Evolutionary conservation across 352 stramenopile genomes (phyloP), one percentile per base, ranked within the genome.

Genomic region (Globisporangium viniferum): DNA sequence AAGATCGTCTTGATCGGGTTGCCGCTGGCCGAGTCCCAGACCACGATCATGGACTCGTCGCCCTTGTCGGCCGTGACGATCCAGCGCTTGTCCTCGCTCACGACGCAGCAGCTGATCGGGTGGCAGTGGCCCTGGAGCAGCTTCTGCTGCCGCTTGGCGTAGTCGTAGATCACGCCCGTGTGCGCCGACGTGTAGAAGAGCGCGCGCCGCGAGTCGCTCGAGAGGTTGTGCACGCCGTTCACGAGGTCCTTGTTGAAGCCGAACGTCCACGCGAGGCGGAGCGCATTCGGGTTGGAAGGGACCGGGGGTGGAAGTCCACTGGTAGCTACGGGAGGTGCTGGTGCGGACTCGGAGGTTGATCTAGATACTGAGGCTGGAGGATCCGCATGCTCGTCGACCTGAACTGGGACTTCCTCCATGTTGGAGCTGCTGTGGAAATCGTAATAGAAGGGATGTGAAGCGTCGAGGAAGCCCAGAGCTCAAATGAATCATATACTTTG

Each of bases 131-230:
- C 90, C 73, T 98, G 94, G 7, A 98, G 75, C 27, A 98, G 77
- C 58, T 72, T 79, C 70, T 98, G 93, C 59, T 84, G 91, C 5
- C 92, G 82, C 41, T 82, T 76, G 9, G 84, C 82, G 49, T 95
- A 97, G 81, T 98, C 91, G 71, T 97, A 98, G 67, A 98, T 94
- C 53, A 98, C 81, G 44, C 93, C 93, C 1, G 90, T 96, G 75
- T 98, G 92, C 2, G 93, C 89, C 10, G 92, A 82, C n/a, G 88
- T 79, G 71, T 97, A 98, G 62, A 98, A 97, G 12, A 98, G 69
- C 31, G 86, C 90, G 54, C 86, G 86, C 4, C 84, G 80, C 6
- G 57, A 56, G 39, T 81, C 75, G 5, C 84, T 88, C 27, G 87
- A 93, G 44, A 98, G 74, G 74, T 79, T 97, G 73, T 97, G 89